phyloP scores from a whole-genome alignment of 192 early-diverging fungal genomes.

The Coemansia umbellata region DNA sequence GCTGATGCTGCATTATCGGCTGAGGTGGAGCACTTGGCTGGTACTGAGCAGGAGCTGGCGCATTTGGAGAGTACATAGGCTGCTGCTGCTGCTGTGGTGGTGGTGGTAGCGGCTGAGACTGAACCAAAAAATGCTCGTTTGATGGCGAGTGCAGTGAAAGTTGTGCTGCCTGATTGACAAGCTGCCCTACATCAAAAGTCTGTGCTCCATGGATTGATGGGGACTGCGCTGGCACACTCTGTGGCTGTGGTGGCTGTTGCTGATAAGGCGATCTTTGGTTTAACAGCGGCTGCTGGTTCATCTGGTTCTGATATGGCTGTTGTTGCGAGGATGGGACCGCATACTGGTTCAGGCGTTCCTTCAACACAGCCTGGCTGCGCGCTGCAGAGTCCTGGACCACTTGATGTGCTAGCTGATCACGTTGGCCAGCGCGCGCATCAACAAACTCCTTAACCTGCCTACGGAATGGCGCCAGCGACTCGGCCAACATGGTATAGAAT shows the following conservation, averaged over 20 bases:
- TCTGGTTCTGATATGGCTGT: constrained; percentile 10
- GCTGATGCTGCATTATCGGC: constrained; percentile 6
- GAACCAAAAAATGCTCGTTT: neutral
- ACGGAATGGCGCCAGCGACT: constrained; percentile 48
- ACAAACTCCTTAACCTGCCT: constrained; percentile 56
- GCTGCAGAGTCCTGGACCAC: constrained; percentile 52
- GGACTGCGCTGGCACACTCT: constrained; percentile 8
- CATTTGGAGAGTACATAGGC: constrained; percentile 13
- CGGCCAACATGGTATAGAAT: constrained; percentile 58
- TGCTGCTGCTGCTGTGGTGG: constrained; percentile 20
- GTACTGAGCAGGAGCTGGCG: constrained; percentile 22
- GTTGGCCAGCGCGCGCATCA: constrained; percentile 50
- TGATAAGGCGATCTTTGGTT: constrained; percentile 1
- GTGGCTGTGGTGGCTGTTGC: neutral
- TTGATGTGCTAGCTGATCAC: constrained; percentile 52
- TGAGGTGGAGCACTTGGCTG: constrained; percentile 39
- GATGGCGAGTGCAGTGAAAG: constrained; percentile 33
- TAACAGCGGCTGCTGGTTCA: constrained; percentile 4
- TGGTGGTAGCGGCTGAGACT: constrained; percentile 3
- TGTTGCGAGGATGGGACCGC: constrained; percentile 8
- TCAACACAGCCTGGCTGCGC: constrained; percentile 56
- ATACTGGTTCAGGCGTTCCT: constrained; percentile 58
- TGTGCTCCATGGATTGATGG: constrained; percentile 19
- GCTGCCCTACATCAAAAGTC: constrained; percentile 32
- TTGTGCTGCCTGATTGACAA: constrained; percentile 38